A percentile compares a stretch with the other conserved stretches of the same genome.
These are phyloP conservation scores for Cladosporium colombiae DNA, from an alignment of 2,329 filamentous ascomycete species.

Conservation along the genomic window DNA sequence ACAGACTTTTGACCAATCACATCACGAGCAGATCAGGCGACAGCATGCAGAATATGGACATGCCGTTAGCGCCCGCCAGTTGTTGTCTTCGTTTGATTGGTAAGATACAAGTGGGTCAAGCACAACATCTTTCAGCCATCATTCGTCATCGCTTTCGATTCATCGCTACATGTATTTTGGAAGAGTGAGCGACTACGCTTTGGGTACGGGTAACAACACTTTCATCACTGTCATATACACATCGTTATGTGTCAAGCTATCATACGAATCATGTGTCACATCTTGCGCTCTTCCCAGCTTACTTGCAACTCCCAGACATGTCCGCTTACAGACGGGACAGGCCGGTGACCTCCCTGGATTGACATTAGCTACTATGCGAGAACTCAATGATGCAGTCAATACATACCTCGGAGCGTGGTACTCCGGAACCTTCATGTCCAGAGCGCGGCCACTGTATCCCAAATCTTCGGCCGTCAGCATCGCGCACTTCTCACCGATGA, in stretches of 20 bases:
- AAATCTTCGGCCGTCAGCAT: constrained; percentile 71
- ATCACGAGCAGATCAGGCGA: background rate
- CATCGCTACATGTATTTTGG: too few species aligned
- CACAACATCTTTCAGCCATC: background rate
- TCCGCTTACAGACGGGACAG: constrained; percentile 43
- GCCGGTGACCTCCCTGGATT: constrained; percentile 42
- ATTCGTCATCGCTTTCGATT: background rate
- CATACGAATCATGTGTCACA: background rate
- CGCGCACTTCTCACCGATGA: constrained; percentile 75
- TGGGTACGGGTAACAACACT: background rate
- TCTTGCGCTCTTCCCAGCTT: background rate
- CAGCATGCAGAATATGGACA: background rate
- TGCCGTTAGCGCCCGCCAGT: background rate
- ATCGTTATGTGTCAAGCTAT: background rate
- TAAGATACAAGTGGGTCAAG: background rate
- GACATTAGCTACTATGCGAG: background rate
- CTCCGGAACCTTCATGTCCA: constrained; percentile 72
- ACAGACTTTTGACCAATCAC: background rate
- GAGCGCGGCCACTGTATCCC: constrained; percentile 68
- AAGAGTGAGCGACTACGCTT: too few species aligned
- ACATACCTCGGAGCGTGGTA: constrained; percentile 45
- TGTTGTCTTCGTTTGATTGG: background rate
- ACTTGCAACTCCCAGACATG: background rate
- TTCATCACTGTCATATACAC: background rate
- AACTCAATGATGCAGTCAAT: background rate